Evolutionary conservation across 1,284 basidiomycete species (phyloP), one percentile per base, ranked within the genome.

Genomic region (Sporisorium graminicola): DNA sequence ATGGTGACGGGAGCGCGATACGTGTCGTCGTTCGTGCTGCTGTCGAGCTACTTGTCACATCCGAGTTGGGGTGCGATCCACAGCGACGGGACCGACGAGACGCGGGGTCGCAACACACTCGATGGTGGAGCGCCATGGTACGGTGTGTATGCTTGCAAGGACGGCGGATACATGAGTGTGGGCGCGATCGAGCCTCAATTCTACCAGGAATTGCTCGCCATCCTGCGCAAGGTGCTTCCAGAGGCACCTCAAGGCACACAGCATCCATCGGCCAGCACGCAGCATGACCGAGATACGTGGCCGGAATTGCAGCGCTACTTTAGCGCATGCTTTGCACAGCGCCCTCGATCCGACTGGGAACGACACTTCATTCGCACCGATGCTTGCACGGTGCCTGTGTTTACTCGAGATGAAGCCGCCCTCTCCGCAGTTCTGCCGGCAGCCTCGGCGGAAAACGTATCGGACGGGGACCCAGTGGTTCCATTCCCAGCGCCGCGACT

Each of bases 1-100:
- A 93, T 94, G 93, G 92, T 94, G 20, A 91, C 92, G 12, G 93
- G 93, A 0, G 88, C 91, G 2, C 90, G 92, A 56, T 94, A 94
- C 84, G 79, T 94, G 24, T 89, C 92, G 7, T 90, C 90, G 2
- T 94, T 91, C 74, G 90, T 92, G 8, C 87, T 94, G 8, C 87
- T 90, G 27, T 79, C 87, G 84, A 57, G 86, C 73, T 42, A 82
- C 74, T 22, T 88, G 87, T 29, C 82, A 72, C 51, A 86, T 67
- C 82, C 83, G 14, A 57, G 74, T 26, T 86, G 86, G 82, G 77
- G 82, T 20, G 86, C 87, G n/a, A 86, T 87, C 20, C 88, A 91
- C 61, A 91, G 90, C 24, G 87, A 87, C 35, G 82, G 82, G 13
- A 76, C 60, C 14, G 65, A 83, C 50, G 67, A 69, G 51, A 69